Base-by-base conservation (phyloP, 306 rosid species). In the Begonia masoniana region DNA sequence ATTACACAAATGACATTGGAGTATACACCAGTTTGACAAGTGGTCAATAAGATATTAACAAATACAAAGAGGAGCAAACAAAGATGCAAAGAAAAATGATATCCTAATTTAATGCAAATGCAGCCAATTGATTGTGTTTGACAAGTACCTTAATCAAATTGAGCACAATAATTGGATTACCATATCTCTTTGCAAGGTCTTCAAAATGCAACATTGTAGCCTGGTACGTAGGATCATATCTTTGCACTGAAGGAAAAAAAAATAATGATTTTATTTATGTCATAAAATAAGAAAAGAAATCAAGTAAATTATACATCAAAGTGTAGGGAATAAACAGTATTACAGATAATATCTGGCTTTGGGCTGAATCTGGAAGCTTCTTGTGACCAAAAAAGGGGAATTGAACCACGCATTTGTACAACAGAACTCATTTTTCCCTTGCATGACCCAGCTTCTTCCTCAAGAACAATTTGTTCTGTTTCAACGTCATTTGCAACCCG, bases 401-500 rank as follows among this genome's bases (percentile, higher is more conserved):
- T 83, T 50, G 97, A 91, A 47, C 97, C 97, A 11, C 97, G 96
- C 94, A 91, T 78, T 70, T 91, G 97, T 58, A 91, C 94, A 60
- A 85, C 76, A 9, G 97, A 85, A 85, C 97, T 91, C 96, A 91
- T 85, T 73, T 76, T 81, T 5, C 97, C 97, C 68, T 73, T 78
- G 74, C 80, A 83, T 12, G 84, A 75, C 53, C 96, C 97, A 80
- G 85, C 80, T 71, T 85, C 96, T 57, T 85, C 97, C 50, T 85
- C 94, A 57, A 91, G 85, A 64, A 91, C 78, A 67, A 83, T 91
- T 76, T 91, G 97, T 74, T 91, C 97, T 15, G 97, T 91, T 76
- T 91, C 97, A 59, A 91, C 97, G 71, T 91, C 97, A 83, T 91
- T 91, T 63, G 97, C 97, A 75, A 91, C 97, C 55, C 85, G 80